phyloP scores from a whole-genome alignment of 306 rosid species.

The Quercus berberidifolia region DNA sequence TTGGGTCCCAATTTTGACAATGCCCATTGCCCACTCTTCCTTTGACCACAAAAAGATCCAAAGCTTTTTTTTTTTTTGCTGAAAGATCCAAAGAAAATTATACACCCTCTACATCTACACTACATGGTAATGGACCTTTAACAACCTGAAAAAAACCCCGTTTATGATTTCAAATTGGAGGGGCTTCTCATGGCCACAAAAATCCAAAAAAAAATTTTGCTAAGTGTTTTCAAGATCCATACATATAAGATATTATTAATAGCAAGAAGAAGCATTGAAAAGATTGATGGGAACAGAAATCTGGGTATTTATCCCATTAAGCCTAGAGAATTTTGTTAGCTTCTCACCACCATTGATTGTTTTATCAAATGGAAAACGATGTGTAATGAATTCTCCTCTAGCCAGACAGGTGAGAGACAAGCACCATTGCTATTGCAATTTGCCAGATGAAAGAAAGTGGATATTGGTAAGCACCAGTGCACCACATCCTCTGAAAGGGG shows the following conservation, averaged over 20 bases:
- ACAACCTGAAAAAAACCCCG: conserved; percentile 1
- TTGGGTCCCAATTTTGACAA: conserved; percentile 25
- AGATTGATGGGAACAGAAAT: conserved; percentile 37
- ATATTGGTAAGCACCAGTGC: conserved; percentile 19
- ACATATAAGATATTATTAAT: conserved; percentile 17
- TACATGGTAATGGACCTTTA: conserved; percentile 18
- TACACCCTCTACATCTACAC: too few species aligned
- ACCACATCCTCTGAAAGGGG: conserved; percentile 12
- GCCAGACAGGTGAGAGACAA: conserved; percentile 30
- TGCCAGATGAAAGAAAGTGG: conserved; percentile 30
- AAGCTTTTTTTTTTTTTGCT: background rate
- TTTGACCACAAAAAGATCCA: conserved; percentile 26
- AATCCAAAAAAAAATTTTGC: conserved; percentile 21
- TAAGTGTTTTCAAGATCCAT: conserved; percentile 27
- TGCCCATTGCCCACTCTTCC: conserved; percentile 20
- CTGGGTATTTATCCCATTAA: conserved; percentile 25
- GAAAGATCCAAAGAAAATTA: background rate
- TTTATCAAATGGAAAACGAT: conserved; percentile 30
- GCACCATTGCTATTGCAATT: conserved; percentile 25
- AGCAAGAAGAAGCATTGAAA: conserved; percentile 38
- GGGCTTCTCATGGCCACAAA: conserved; percentile 31
- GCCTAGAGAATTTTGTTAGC: conserved; percentile 1
- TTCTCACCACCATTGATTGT: conserved; percentile 14
- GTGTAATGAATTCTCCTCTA: conserved; percentile 19
- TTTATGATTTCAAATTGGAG: conserved; percentile 19